Base-by-base conservation (phyloP, 2,329 filamentous ascomycete genomes). In the Dryadomyces quercus-mongolicae region DNA sequence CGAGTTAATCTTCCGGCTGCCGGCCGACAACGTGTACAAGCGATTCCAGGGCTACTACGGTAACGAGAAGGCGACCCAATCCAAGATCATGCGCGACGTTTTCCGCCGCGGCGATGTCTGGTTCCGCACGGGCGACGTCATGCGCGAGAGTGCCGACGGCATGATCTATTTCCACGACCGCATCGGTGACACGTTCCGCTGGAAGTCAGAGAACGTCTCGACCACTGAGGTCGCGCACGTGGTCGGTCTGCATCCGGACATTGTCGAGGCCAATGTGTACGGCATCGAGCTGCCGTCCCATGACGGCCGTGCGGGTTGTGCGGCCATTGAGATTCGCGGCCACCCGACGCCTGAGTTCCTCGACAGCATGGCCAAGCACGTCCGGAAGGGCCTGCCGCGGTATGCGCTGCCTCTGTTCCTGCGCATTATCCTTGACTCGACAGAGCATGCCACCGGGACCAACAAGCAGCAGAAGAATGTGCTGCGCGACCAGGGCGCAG, bases 391-490 rank as follows among this genome's bases (percentile, higher is more conserved):
- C 7, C 71, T 95, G 25, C 89, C 90, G 0, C 77, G 75, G 50
- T 94, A 86, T 62, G 88, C 89, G 0, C 77, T 84, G 5, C 90
- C 90, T 0, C 62, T 93, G 1, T 95, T 95, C 68, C 65, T 95
- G 49, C 76, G 90, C 13, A 68, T 90, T 6, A 76, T 84, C 8
- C 73, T 70, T 25, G 75, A 77, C 25, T 68, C 77, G 48, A 67
- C 70, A 3, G 75, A 81, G 60, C 80, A 85, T 62, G 75, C 81
- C 1, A 95, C 90, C 5, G 88, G 89, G 0, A 95, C 89, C 49
- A 86, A 89, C 63, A 95, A 95, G 74, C 87, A 94, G 71, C 85
- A 91, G 69, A 95, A 95, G 68, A 80, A 85, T 58, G 68, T 72
- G 0, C 66, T 95, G 59, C 74, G 88, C n/a, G 73, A 75, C 2